Conservation (phyloP, 2,329 filamentous ascomycete genomes). For the Fusarium neocosmosporiellum region DNA sequence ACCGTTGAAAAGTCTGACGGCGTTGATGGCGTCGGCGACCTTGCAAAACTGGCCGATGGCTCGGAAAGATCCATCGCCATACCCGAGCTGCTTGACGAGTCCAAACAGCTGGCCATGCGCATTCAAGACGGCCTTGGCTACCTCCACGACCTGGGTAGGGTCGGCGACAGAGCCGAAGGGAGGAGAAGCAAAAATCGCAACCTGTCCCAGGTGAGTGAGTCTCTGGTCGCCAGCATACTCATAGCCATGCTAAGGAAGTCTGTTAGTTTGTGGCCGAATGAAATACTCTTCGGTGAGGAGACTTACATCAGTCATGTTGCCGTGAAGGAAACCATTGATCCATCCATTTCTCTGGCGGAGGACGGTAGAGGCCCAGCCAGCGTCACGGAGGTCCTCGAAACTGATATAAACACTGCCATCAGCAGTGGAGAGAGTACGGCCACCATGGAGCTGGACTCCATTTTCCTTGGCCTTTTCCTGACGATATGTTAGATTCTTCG, state of each 20-base stretch:
- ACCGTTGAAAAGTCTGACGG: conserved; percentile 51
- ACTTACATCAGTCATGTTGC: conserved; percentile 25
- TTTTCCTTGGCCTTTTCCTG: conserved; percentile 53
- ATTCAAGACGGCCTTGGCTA: conserved; percentile 51
- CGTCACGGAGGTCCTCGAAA: conserved; percentile 71
- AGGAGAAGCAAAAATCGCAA: conserved; percentile 43
- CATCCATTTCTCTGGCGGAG: conserved; percentile 57
- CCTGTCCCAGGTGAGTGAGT: conserved; percentile 41
- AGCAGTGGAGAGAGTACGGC: conserved; percentile 49
- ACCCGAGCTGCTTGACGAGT: conserved; percentile 56
- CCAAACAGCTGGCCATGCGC: conserved; percentile 64
- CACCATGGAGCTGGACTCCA: conserved; percentile 52
- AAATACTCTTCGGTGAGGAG: neutral
- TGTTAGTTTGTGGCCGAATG: neutral
- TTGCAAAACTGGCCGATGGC: conserved; percentile 67
- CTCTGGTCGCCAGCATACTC: conserved; percentile 14
- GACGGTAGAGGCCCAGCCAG: conserved; percentile 61
- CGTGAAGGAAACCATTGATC: conserved; percentile 47
- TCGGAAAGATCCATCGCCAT: conserved; percentile 56
- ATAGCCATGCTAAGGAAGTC: conserved; percentile 8
- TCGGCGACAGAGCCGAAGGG: conserved; percentile 30
- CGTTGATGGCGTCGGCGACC: conserved; percentile 54
- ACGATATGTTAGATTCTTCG: conserved; percentile 15
- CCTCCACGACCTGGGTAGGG: conserved; percentile 51
- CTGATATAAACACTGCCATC: conserved; percentile 62